phyloP scores from a whole-genome alignment of 331 rosid species.

The Pyracantha coccinea region DNA sequence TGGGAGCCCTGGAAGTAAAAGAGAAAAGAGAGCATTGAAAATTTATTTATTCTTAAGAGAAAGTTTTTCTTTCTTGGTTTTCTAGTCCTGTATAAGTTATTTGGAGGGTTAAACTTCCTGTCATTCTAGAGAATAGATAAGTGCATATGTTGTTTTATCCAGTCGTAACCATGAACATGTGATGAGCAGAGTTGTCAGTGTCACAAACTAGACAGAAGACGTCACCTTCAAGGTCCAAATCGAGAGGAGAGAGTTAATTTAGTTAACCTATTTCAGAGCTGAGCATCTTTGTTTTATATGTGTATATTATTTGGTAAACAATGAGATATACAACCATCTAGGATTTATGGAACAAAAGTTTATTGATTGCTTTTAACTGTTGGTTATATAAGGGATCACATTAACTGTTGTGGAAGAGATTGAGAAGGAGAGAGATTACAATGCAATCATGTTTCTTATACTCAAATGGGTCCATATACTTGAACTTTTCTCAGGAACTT shows the following conservation, averaged over 20 bases:
- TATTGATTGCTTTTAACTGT: neutral
- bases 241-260: neutral
- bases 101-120: neutral
- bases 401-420: neutral
- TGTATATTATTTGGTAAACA: neutral
- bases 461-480: neutral
- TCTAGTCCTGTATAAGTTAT: neutral
- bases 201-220: neutral
- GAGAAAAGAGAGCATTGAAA: neutral
- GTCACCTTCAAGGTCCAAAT: neutral
- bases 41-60: neutral
- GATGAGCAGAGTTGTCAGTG: neutral
- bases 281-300: neutral
- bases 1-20: neutral
- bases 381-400: neutral
- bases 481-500: neutral
- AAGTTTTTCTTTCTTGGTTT: neutral
- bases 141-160: neutral
- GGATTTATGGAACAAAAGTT: neutral
- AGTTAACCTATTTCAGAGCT: neutral
- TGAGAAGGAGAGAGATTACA: neutral
- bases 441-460: neutral
- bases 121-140: neutral
- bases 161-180: neutral
- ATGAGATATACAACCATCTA: neutral